phyloP scores from a whole-genome alignment of 2,329 filamentous ascomycete species.

The Arthrobotrys iridis region DNA sequence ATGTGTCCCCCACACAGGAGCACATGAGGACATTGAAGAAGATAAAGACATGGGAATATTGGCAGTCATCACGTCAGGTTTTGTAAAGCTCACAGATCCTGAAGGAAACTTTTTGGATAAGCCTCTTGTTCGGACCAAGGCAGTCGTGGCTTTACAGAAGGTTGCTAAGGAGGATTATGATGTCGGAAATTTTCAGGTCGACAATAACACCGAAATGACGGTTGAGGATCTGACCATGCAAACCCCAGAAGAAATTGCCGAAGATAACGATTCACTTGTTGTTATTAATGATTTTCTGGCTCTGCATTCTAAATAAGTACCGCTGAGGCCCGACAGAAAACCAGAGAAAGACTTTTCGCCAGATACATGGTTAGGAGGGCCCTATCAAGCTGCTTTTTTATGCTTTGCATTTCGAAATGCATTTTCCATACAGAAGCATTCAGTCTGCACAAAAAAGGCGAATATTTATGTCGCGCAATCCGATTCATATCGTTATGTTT shows the following conservation, averaged over 20 bases:
- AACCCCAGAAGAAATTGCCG: not conserved
- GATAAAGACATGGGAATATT: not conserved
- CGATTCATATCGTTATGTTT: too few species aligned
- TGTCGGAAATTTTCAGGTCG: not conserved
- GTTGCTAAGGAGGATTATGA: too few species aligned
- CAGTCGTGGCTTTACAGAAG: not conserved
- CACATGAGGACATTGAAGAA: not conserved
- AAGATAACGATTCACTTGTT: too few species aligned
- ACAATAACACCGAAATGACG: too few species aligned
- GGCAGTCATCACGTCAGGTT: slow-evolving; percentile 19
- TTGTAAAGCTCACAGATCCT: slow-evolving; percentile 5
- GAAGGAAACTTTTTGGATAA: not conserved
- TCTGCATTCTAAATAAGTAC: too few species aligned
- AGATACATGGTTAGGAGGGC: not conserved
- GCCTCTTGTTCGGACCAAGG: not conserved
- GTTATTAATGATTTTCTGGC: too few species aligned
- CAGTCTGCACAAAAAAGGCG: too few species aligned
- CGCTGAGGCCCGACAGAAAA: not conserved
- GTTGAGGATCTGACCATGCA: too few species aligned
- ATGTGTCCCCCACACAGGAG: slow-evolving; percentile 7
- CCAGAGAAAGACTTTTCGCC: not conserved
- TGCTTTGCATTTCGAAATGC: too few species aligned
- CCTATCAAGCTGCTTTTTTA: too few species aligned
- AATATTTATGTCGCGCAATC: too few species aligned
- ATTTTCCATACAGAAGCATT: too few species aligned